phyloP scores from a whole-genome alignment of 2,329 filamentous ascomycete genomes.

The Eurotiales sp. region DNA sequence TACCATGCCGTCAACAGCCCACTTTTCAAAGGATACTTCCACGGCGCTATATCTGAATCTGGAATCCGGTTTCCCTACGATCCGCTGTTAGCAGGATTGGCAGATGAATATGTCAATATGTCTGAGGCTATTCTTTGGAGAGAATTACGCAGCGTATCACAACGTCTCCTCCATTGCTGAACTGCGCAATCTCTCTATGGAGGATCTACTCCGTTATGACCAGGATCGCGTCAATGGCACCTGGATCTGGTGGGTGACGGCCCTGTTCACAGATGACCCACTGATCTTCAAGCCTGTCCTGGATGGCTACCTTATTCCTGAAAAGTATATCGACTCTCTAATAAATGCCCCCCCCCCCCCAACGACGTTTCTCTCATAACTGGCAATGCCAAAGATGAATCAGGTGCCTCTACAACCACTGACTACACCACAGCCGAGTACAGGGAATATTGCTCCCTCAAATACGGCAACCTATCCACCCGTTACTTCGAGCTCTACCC shows the following conservation, averaged over 20 bases:
- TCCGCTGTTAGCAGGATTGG: conserved; percentile 26
- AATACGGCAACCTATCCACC: conserved; percentile 28
- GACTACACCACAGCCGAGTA: conserved; percentile 28
- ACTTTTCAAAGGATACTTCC: conserved; percentile 28
- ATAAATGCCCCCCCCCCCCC: conserved; percentile 24
- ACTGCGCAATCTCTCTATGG: conserved; percentile 29
- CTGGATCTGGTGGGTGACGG: conserved; percentile 27
- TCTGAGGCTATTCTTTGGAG: conserved; percentile 20
- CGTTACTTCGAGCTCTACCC: conserved; percentile 29
- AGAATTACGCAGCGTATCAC: conserved; percentile 22
- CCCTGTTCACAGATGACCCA: conserved; percentile 25
- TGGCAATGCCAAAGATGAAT: conserved; percentile 34
- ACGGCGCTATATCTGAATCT: conserved; percentile 28
- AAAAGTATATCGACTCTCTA: conserved; percentile 24
- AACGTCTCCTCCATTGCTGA: conserved; percentile 41
- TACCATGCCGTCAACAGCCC: conserved; percentile 30
- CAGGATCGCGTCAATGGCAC: conserved; percentile 23
- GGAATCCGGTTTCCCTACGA: conserved; percentile 29
- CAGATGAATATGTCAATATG: conserved; percentile 29
- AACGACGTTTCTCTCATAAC: conserved; percentile 36
- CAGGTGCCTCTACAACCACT: conserved; percentile 22
- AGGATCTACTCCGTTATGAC: conserved; percentile 21
- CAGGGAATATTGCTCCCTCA: conserved; percentile 23
- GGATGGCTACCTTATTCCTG: conserved; percentile 24
- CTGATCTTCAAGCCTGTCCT: conserved; percentile 29